Conservation (phyloP, 768 basidiomycete genomes). For the Tricholoma sp. region DNA sequence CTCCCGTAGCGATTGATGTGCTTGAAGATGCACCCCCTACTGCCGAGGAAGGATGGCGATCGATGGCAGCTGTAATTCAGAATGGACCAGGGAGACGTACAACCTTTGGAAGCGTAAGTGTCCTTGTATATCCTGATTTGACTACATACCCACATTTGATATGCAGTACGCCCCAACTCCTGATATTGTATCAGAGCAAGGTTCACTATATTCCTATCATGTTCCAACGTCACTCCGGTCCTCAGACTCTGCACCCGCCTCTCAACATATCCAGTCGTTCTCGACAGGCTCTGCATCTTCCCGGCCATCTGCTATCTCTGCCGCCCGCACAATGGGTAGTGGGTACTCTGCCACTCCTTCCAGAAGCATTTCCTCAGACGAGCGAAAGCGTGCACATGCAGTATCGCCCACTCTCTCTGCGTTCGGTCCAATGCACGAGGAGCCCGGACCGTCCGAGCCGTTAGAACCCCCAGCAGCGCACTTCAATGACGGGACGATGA, state of each 20-base stretch:
- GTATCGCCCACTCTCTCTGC: slow-evolving; percentile 48
- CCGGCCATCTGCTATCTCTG: slow-evolving; percentile 43
- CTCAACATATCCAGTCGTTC: slow-evolving; percentile 36
- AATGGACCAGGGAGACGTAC: slow-evolving; percentile 23
- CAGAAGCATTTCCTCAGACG: slow-evolving; percentile 51
- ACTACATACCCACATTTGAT: slow-evolving; percentile 10
- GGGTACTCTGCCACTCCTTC: slow-evolving; percentile 40
- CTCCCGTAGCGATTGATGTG: slow-evolving; percentile 47
- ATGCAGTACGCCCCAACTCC: slow-evolving; percentile 39
- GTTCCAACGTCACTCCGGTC: slow-evolving; percentile 47
- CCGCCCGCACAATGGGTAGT: slow-evolving; percentile 25
- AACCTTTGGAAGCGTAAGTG: slow-evolving; percentile 61
- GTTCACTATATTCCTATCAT: slow-evolving; percentile 60
- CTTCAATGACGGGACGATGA: slow-evolving; percentile 18
- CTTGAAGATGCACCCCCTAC: slow-evolving; percentile 66
- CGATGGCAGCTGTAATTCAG: slow-evolving; percentile 36
- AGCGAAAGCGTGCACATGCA: slow-evolving; percentile 30
- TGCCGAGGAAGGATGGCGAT: slow-evolving; percentile 58
- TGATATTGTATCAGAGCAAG: slow-evolving; percentile 49
- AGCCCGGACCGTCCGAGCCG: slow-evolving; percentile 11
- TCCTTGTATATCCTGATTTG: slow-evolving; percentile 4
- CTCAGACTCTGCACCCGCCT: slow-evolving; percentile 48
- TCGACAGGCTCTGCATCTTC: slow-evolving; percentile 53
- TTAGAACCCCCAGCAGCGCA: slow-evolving; percentile 9
- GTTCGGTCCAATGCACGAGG: slow-evolving; percentile 30